Conservation (phyloP, 1,139 yeast genomes). For the Geotrichum citri-aurantii region DNA sequence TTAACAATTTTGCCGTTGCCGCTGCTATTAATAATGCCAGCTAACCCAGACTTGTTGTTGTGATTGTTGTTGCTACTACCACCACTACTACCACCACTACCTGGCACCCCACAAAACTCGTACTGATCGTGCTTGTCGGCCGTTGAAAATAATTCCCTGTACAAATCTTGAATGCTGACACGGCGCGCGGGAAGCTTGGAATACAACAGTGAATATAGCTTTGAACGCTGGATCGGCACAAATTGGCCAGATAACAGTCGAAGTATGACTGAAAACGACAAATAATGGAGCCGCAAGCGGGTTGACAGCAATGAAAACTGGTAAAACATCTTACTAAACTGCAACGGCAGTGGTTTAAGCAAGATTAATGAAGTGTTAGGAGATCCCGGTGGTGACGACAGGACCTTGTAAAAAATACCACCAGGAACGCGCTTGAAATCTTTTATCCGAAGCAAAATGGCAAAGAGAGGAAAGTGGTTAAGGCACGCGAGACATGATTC, state of each 20-base stretch:
- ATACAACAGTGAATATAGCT: slow-evolving; percentile 45
- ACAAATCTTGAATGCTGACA: slow-evolving; percentile 21
- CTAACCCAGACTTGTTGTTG: neutral
- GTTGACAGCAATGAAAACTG: slow-evolving; percentile 43
- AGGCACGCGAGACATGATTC: slow-evolving; percentile 61
- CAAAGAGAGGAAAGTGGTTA: slow-evolving; percentile 84
- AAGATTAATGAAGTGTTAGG: slow-evolving; percentile 23
- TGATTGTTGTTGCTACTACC: neutral
- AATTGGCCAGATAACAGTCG: slow-evolving; percentile 44
- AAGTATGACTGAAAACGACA: slow-evolving; percentile 40
- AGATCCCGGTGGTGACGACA: slow-evolving; percentile 7
- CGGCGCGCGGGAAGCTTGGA: slow-evolving; percentile 42
- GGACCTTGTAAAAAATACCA: slow-evolving; percentile 52
- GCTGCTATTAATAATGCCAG: neutral
- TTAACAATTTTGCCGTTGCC: neutral
- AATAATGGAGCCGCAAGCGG: slow-evolving; percentile 41
- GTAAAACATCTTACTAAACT: slow-evolving; percentile 42
- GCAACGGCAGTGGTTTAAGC: slow-evolving; percentile 44
- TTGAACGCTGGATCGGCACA: slow-evolving; percentile 44
- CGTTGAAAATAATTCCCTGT: slow-evolving; percentile 19
- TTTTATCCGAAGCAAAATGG: slow-evolving; percentile 67
- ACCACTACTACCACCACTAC: neutral
- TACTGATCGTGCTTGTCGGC: neutral
- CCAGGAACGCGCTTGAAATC: slow-evolving; percentile 89
- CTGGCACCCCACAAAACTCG: neutral